Percentiles rank a stretch among this genome's conserved stretches.
Conservation (phyloP, 495 filamentous ascomycete genomes). For the Aeminium ludgeri region DNA sequence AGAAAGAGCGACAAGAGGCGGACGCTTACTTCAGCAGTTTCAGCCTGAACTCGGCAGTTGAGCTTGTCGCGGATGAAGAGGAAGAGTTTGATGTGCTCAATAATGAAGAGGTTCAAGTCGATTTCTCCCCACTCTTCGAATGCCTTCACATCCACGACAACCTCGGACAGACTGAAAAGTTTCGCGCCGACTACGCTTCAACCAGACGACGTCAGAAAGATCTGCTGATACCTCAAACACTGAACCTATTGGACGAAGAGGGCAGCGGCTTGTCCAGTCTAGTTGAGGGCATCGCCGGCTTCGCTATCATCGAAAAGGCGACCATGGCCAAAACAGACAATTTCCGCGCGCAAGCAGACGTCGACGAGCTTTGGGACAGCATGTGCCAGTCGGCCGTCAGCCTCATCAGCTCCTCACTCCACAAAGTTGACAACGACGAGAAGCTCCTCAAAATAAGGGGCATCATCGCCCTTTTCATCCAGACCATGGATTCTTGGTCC, state of each 20-base stretch:
- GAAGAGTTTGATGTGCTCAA: conserved; percentile 90
- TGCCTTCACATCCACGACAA: conserved; percentile 94
- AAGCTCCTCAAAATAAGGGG: conserved; percentile 80
- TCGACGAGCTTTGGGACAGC: conserved; percentile 95
- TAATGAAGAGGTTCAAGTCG: conserved; percentile 83
- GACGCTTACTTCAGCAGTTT: conserved; percentile 58
- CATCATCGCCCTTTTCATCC: conserved; percentile 81
- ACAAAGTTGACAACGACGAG: conserved; percentile 66
- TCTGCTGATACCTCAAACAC: conserved; percentile 54
- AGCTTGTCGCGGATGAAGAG: conserved; percentile 82
- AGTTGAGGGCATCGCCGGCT: conserved; percentile 84
- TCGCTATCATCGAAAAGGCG: conserved; percentile 87
- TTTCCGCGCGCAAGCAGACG: conserved; percentile 68
- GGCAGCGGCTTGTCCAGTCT: conserved; percentile 63
- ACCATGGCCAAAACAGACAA: conserved; percentile 77
- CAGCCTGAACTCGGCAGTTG: conserved; percentile 89
- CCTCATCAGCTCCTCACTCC: conserved; percentile 59
- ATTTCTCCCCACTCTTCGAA: conserved; percentile 90
- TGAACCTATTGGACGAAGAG: conserved; percentile 57
- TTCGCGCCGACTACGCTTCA: conserved; percentile 74
- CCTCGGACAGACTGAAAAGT: conserved; percentile 78
- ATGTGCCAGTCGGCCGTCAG: conserved; percentile 80
- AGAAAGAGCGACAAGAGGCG: conserved; percentile 60
- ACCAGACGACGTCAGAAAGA: conserved; percentile 86
- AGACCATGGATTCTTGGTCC: conserved; percentile 92